Percentiles rank a stretch among this genome's conserved stretches.
phyloP scores from a whole-genome alignment of 371 early-diverging fungal genomes.

The Fennellomyces sp. region DNA sequence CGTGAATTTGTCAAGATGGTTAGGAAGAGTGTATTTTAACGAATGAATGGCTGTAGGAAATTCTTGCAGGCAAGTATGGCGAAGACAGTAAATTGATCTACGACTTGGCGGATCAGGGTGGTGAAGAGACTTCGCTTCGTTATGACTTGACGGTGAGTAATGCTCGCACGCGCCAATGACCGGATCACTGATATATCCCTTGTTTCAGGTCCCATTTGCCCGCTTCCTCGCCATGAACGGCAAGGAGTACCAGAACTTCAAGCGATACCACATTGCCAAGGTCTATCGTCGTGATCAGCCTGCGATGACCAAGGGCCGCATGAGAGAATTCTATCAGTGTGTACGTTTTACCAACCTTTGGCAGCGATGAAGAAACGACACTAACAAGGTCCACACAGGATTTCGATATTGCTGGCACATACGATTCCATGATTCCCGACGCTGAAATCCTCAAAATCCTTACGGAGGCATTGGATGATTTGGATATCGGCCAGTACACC shows the following conservation, averaged over 20 bases:
- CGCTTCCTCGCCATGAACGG: constrained; percentile 95
- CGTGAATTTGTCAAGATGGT: background rate
- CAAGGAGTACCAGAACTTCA: constrained; percentile 82
- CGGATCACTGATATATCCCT: too few species aligned
- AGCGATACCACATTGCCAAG: constrained; percentile 99
- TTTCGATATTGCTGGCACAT: constrained; percentile 98
- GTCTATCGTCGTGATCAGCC: constrained; percentile 99
- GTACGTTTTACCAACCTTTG: too few species aligned
- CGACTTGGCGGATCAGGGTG: constrained; percentile 98
- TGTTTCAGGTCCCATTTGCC: constrained; percentile 89
- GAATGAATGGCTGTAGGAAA: constrained; percentile 50
- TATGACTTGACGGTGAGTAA: constrained; percentile 98
- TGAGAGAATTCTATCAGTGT: constrained; percentile 99
- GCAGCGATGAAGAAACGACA: background rate
- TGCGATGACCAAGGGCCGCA: constrained; percentile 97
- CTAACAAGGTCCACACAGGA: constrained; percentile 47
- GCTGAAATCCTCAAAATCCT: constrained; percentile 90
- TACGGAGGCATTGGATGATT: constrained; percentile 75
- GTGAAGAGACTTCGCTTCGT: constrained; percentile 95
- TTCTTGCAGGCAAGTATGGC: constrained; percentile 98
- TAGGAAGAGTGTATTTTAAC: background rate
- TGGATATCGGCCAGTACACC: constrained; percentile 83
- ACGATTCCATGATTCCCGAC: constrained; percentile 97
- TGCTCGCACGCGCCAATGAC: too few species aligned
- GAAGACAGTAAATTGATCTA: constrained; percentile 99